phyloP scores from a whole-genome alignment of 371 early-diverging fungal species.

The Mucor irregularis region DNA sequence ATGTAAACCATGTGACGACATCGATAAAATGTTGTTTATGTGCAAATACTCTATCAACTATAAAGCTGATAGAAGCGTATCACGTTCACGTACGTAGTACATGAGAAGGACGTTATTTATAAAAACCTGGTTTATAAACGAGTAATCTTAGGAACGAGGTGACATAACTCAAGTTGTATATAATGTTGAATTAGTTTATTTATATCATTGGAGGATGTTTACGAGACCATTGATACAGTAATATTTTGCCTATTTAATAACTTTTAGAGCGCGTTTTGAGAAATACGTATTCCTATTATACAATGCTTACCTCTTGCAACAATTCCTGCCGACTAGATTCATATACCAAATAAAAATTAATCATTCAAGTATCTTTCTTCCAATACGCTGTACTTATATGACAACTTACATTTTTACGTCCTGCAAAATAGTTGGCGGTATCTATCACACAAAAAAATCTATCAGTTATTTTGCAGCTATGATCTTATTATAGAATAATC shows the following conservation, averaged over 20 bases:
- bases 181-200: too few species aligned
- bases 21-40: too few species aligned
- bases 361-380: background rate
- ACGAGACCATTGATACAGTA: slow-evolving; percentile 42
- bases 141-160: too few species aligned
- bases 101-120: too few species aligned
- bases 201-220: slow-evolving; percentile 7
- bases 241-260: slow-evolving; percentile 31
- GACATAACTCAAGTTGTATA: too few species aligned
- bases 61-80: too few species aligned
- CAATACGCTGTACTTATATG: background rate
- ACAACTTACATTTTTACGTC: slow-evolving; percentile 29
- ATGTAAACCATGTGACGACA: too few species aligned
- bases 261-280: background rate
- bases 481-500: background rate
- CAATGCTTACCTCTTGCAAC: slow-evolving; percentile 35
- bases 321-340: slow-evolving; percentile 31
- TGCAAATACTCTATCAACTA: too few species aligned
- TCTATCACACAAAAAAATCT: slow-evolving; percentile 13
- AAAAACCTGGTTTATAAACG: too few species aligned
- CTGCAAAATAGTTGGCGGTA: slow-evolving; percentile 32
- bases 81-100: too few species aligned
- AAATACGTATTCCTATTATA: background rate
- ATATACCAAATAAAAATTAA: background rate
- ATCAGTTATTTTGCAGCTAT: background rate